Conservation (phyloP, 495 filamentous ascomycete species). For the Bacidia rubella region DNA sequence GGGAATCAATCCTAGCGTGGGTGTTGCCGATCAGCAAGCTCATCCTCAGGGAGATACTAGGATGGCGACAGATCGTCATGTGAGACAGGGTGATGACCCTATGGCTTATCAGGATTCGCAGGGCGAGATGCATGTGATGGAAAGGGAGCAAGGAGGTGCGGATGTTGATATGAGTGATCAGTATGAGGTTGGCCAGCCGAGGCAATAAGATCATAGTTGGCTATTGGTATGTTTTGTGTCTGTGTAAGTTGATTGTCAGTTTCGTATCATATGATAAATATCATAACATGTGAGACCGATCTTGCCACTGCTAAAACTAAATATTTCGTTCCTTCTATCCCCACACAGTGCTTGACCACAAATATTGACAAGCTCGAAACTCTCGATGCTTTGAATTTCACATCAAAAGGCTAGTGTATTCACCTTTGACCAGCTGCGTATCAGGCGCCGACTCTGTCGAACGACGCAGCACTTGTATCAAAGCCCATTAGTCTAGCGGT, state of each 20-base stretch:
- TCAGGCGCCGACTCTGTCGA: no score
- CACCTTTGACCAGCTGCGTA: no score
- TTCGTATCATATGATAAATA: neutral
- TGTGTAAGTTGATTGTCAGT: neutral
- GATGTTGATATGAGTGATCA: neutral
- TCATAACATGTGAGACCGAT: no score
- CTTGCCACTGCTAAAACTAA: no score
- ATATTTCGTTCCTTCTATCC: no score
- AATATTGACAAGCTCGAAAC: no score
- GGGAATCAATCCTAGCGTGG: neutral
- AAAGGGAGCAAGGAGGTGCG: neutral
- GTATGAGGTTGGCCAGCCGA: neutral
- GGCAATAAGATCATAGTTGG: neutral
- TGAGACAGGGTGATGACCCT: conserved; percentile 16
- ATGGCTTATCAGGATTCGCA: conserved; percentile 11
- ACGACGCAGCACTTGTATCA: no score
- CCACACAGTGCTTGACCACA: no score
- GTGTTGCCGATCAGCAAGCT: conserved; percentile 6
- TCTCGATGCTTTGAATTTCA: no score
- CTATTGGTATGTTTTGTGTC: neutral
- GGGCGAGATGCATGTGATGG: neutral
- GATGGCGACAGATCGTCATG: conserved; percentile 16
- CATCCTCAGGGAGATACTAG: conserved; percentile 9
- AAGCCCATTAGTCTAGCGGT: no score
- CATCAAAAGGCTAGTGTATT: no score